Evolutionary conservation across 352 stramenopile genomes (phyloP).

Genomic region (Paralagenidium karlingii): DNA sequence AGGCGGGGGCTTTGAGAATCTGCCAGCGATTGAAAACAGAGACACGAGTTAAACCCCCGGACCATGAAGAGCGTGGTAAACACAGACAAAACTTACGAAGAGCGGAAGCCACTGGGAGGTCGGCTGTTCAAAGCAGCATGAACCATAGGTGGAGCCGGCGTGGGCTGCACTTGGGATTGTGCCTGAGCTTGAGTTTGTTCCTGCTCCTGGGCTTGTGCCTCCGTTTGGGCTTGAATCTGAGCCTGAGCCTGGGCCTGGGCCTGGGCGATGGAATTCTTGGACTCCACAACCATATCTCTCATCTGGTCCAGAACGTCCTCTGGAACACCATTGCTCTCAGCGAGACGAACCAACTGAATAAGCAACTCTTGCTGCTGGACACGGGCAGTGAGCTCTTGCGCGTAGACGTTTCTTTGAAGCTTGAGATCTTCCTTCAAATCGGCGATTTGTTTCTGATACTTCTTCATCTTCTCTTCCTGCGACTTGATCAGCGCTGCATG

Average conservation of each 20-base stretch:
- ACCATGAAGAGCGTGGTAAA: too few relatives aligned
- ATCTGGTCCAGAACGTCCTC: constrained; percentile 35
- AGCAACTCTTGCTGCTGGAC: constrained; percentile 41
- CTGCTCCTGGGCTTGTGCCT: constrained; percentile 8
- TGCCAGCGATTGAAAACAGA: too few relatives aligned
- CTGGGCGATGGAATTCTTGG: too few relatives aligned
- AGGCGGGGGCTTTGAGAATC: too few relatives aligned
- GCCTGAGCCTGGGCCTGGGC: constrained; percentile 7
- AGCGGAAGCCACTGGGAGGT: too few relatives aligned
- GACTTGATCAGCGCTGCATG: constrained; percentile 78
- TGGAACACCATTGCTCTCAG: constrained; percentile 34
- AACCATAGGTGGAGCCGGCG: too few relatives aligned
- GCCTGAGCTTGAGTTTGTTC: constrained; percentile 6
- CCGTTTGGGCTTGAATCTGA: constrained; percentile 8
- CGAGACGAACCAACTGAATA: constrained; percentile 31
- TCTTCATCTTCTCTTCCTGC: constrained; percentile 85
- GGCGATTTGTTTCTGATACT: constrained; percentile 75
- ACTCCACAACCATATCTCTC: constrained; percentile 5
- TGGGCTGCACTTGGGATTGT: constrained; percentile 22
- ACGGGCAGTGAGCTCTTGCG: constrained; percentile 56
- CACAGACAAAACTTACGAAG: too few relatives aligned
- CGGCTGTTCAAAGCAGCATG: too few relatives aligned
- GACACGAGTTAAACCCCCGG: too few relatives aligned
- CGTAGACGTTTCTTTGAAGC: constrained; percentile 72
- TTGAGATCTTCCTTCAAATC: constrained; percentile 73